These are phyloP conservation scores for Cryptococcus sp. DNA, from an alignment of 1,284 basidiomycete species.

Conservation along the genomic window DNA sequence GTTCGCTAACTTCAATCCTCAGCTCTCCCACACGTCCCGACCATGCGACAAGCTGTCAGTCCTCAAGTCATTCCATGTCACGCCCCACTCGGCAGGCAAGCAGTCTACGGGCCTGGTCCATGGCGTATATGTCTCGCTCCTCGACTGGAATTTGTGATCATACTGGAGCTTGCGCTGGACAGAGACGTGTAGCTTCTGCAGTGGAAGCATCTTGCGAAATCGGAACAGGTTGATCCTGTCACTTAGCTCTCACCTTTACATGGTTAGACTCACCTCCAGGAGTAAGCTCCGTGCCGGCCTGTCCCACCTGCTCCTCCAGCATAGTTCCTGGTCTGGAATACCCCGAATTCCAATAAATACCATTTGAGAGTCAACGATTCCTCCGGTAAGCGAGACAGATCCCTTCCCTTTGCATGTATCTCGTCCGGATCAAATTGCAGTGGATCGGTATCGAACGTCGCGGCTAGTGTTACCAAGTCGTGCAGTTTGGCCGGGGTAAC, in stretches of 20 bases:
- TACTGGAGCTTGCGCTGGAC: slow-evolving; percentile 2
- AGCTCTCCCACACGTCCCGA: no score
- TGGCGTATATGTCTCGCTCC: background rate
- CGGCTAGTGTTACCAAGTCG: slow-evolving; percentile 10
- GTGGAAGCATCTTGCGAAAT: slow-evolving; percentile 5
- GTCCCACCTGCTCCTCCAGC: slow-evolving; percentile 2
- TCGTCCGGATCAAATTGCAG: background rate
- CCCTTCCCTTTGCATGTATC: background rate
- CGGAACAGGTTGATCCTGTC: slow-evolving; percentile 1
- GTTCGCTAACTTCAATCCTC: no score
- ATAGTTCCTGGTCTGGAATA: slow-evolving; percentile 23
- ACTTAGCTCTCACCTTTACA: background rate
- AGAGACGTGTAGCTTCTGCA: slow-evolving; percentile 2
- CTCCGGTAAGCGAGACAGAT: slow-evolving; percentile 6
- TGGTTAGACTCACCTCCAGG: slow-evolving; percentile 9
- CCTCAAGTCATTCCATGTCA: slow-evolving; percentile 1
- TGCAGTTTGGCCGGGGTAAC: slow-evolving; percentile 9
- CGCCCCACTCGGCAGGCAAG: background rate
- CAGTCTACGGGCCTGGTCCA: slow-evolving; percentile 1
- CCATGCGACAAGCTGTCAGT: no score
- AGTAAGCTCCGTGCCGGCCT: slow-evolving; percentile 5
- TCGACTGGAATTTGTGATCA: background rate
- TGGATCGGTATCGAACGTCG: slow-evolving; percentile 8
- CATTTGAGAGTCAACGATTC: slow-evolving; percentile 15
- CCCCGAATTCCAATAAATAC: slow-evolving; percentile 17